A percentile compares a stretch with the other conserved stretches of the same genome.
Conservation (phyloP, 208 protist genomes). For the Acanthamoeba culbertsoni region DNA sequence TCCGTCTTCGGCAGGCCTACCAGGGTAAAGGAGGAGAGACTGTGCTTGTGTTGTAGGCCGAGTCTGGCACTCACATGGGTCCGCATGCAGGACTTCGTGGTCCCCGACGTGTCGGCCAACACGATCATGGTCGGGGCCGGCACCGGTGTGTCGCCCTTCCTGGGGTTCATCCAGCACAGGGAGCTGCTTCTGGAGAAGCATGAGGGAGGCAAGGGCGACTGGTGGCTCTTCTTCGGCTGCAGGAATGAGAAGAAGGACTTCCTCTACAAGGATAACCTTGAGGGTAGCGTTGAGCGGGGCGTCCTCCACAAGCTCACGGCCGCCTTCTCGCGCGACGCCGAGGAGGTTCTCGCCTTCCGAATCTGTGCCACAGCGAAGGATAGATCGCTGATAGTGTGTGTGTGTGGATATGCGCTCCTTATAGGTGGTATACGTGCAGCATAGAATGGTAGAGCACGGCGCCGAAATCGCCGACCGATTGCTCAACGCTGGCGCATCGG, state of each 20-base stretch:
- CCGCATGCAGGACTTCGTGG: conserved; percentile 47
- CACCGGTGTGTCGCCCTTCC: conserved; percentile 72
- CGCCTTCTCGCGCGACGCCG: neutral
- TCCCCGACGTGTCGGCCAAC: conserved; percentile 29
- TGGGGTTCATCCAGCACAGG: conserved; percentile 71
- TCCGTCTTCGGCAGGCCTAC: neutral
- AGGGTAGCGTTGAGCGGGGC: neutral
- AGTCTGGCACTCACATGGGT: neutral
- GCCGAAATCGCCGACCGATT: conserved; percentile 42
- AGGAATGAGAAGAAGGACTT: conserved; percentile 48
- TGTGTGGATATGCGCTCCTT: too few relatives aligned
- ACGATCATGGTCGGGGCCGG: conserved; percentile 71
- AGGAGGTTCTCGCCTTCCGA: neutral
- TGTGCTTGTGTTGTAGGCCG: neutral
- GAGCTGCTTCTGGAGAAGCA: neutral
- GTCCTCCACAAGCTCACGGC: conserved; percentile 8
- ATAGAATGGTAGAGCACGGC: conserved; percentile 33
- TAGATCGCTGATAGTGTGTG: too few relatives aligned
- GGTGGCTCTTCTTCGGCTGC: conserved; percentile 60
- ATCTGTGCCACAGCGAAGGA: neutral
- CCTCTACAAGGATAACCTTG: neutral
- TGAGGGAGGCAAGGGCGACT: neutral
- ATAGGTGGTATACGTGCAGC: conserved; percentile 48
- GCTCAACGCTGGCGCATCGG: neutral
- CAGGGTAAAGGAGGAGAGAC: neutral